Evolutionary conservation across 1,284 basidiomycete species (phyloP).

Genomic region (Coriolopsis trogii): DNA sequence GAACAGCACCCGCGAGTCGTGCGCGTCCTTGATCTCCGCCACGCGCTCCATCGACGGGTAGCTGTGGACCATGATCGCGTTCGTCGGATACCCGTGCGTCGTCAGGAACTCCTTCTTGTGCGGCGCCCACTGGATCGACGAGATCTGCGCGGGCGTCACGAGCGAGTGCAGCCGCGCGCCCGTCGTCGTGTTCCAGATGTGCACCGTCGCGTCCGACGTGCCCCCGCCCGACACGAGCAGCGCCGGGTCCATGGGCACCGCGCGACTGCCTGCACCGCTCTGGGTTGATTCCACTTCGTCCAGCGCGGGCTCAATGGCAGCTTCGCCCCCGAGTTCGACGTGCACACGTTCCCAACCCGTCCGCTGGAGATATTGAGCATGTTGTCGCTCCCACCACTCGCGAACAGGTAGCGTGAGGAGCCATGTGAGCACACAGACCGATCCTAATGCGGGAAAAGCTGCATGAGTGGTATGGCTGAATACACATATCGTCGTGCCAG

Average conservation of each 20-base stretch:
- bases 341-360: constrained; percentile 64
- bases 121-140: no score
- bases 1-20: no score
- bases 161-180: no score
- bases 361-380: constrained; percentile 97
- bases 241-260: no score
- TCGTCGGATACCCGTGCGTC: no score
- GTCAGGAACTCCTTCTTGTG: no score
- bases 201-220: constrained; percentile 91
- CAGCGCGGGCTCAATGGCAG: no score
- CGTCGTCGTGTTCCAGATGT: no score
- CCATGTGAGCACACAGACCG: constrained; percentile 89
- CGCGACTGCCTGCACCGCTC: no score
- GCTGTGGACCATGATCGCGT: constrained; percentile 51
- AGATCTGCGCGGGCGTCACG: no score
- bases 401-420: constrained; percentile 86
- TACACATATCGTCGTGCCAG: constrained; percentile 91
- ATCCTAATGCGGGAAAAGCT: constrained; percentile 85
- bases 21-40: constrained; percentile 89
- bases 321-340: constrained; percentile 56
- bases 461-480: constrained; percentile 89
- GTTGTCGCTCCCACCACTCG: constrained; percentile 95
- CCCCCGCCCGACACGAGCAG: no score
- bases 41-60: constrained; percentile 69
- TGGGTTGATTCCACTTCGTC: no score